These are phyloP conservation scores for Geum urbanum DNA, from an alignment of 306 rosid species.

Conservation along the genomic window DNA sequence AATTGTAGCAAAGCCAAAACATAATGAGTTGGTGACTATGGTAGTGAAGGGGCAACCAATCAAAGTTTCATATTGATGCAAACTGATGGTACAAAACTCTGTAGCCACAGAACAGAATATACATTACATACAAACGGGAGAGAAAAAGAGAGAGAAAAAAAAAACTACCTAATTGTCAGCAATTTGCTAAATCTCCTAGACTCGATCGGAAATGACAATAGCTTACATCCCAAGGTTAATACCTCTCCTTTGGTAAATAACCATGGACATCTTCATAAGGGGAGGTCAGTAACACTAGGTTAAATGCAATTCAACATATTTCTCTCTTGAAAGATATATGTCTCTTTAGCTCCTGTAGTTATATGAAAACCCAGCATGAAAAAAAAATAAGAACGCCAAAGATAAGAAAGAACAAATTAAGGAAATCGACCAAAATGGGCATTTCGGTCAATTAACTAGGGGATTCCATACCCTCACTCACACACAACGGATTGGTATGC, in stretches of 20 bases:
- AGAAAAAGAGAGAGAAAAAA: not conserved
- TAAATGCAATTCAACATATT: conserved; percentile 11
- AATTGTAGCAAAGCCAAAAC: no score
- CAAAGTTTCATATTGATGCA: conserved; percentile 35
- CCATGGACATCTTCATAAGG: conserved; percentile 16
- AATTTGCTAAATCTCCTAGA: conserved; percentile 47
- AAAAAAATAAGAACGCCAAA: not conserved
- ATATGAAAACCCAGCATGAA: conserved; percentile 13
- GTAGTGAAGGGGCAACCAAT: conserved; percentile 6
- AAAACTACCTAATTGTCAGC: conserved; percentile 50
- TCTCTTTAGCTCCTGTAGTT: conserved; percentile 9
- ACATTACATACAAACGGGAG: conserved; percentile 45
- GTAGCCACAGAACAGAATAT: conserved; percentile 30
- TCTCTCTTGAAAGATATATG: conserved; percentile 1
- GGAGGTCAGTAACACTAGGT: conserved; percentile 3
- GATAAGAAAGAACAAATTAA: not conserved
- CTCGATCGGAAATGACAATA: conserved; percentile 22
- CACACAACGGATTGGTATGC: conserved; percentile 4
- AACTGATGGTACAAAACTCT: conserved; percentile 40
- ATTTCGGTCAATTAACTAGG: conserved; percentile 29
- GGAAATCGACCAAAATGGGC: conserved; percentile 24
- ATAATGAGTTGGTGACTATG: no score
- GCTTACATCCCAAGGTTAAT: conserved; percentile 36
- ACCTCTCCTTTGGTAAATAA: conserved; percentile 17
- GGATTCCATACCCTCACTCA: conserved; percentile 19